Base-by-base conservation (phyloP, 2,329 filamentous ascomycete species). In the Colletotrichum brevisporum region DNA sequence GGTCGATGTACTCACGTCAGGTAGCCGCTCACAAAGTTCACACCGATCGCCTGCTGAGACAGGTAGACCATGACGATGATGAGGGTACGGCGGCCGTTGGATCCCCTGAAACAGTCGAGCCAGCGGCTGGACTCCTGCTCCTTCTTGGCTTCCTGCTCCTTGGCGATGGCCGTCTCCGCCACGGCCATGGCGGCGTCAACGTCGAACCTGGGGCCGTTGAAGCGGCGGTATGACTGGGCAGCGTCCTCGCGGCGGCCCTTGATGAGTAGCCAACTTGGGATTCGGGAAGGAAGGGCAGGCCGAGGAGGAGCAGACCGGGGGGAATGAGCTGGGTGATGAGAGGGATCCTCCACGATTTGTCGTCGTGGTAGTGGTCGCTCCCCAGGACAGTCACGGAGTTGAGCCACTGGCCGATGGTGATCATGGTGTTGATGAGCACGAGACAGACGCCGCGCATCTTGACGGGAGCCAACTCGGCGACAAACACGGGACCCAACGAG, bases 61-160 rank as follows among this genome's bases (percentile, higher is more conserved):
- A 77, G 71, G 43, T 78, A 78, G 31, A 78, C 75, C 76, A 78
- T 77, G 56, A 74, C 69, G 16, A 78, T 75, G 15, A 78, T 76
- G 15, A 73, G 69, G 10, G 75, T 78, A n/a, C 76, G 69, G 24
- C 76, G 73, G 4, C 73, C 69, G 63, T 77, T 75, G 9, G 71
- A 71, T 8, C 76, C 76, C 52, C 63, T 71, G 69, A 78, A 77
- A 31, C 75, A 77, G 18, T 77, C 74, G 8, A 76, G n/a, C 73
- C 74, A 77, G 16, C 60, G 67, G 41, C 67, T 71, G 2, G 56
- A 52, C 45, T 72, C 63, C 26, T 72, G 72, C 9, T 72, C 64
- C n/a, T 75, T 71, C 61, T 72, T 73, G 3, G 67, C 70, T 47
- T 74, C 73, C 24, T 74, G 64, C 27, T 75, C 73, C 51, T 73